phyloP scores from a whole-genome alignment of 2,329 filamentous ascomycete genomes.

The Beauveria sp. region DNA sequence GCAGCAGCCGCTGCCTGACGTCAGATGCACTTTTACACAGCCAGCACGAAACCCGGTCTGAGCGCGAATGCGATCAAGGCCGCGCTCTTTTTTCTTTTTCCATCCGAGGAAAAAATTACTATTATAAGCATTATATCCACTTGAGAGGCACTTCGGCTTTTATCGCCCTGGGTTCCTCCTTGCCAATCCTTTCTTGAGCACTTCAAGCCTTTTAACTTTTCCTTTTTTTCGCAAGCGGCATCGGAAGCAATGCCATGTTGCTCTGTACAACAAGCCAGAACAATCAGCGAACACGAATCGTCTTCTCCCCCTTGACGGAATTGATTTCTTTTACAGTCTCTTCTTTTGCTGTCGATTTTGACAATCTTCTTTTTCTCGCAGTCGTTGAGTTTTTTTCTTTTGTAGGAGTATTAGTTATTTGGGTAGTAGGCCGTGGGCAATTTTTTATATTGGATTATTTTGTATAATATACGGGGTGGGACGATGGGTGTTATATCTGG shows the following conservation, averaged over 20 bases:
- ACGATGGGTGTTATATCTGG: neutral
- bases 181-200: neutral
- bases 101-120: neutral
- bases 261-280: slow-evolving; percentile 4
- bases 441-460: neutral
- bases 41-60: neutral
- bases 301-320: neutral
- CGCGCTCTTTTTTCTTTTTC: neutral
- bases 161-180: neutral
- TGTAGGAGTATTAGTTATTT: neutral
- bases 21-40: too few species aligned
- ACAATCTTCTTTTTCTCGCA: neutral
- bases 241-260: neutral
- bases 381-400: neutral
- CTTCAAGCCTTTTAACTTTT: neutral
- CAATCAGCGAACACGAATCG: neutral
- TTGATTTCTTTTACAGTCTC: neutral
- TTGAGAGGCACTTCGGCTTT: neutral
- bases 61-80: neutral
- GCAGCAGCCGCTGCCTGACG: too few species aligned
- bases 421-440: neutral
- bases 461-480: neutral
- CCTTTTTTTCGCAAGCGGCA: neutral
- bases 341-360: neutral
- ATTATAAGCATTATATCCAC: neutral